Evolutionary conservation across 164 flowering plant species (phyloP).

Genomic region (Pachysandra terminalis): DNA sequence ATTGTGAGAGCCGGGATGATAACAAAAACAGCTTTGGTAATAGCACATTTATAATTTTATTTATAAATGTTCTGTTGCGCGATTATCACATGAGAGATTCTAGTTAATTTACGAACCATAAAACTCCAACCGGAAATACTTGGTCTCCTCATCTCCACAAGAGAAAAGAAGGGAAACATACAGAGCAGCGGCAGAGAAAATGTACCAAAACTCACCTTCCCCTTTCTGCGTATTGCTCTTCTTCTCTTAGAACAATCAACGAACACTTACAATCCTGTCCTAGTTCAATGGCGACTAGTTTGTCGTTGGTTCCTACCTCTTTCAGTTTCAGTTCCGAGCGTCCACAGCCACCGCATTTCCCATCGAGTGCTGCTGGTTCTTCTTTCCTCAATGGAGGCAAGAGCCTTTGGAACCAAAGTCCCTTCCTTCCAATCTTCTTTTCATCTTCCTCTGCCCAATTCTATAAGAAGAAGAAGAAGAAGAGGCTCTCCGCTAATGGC

Average conservation of each 20-base stretch:
- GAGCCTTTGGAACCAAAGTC: slow-evolving; percentile 21
- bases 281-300: slow-evolving; percentile 15
- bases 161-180: too few relatives aligned
- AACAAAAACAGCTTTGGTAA: too few relatives aligned
- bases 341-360: neutral
- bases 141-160: too few relatives aligned
- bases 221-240: neutral
- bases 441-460: slow-evolving; percentile 12
- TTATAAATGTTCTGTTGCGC: too few relatives aligned
- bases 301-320: slow-evolving; percentile 23
- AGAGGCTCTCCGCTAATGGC: slow-evolving; percentile 13
- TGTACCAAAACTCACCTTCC: too few relatives aligned
- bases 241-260: slow-evolving; percentile 11
- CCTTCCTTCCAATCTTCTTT: slow-evolving; percentile 15
- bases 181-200: too few relatives aligned
- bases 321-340: slow-evolving; percentile 14
- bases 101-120: too few relatives aligned
- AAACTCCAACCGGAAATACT: too few relatives aligned
- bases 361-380: slow-evolving; percentile 33
- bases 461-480: slow-evolving; percentile 13
- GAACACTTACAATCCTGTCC: neutral
- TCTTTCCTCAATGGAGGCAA: slow-evolving; percentile 33
- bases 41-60: too few relatives aligned
- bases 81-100: too few relatives aligned
- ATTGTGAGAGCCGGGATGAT: too few relatives aligned